Base-by-base conservation (phyloP, 1,284 basidiomycete species). In the Marasmius oreades region DNA sequence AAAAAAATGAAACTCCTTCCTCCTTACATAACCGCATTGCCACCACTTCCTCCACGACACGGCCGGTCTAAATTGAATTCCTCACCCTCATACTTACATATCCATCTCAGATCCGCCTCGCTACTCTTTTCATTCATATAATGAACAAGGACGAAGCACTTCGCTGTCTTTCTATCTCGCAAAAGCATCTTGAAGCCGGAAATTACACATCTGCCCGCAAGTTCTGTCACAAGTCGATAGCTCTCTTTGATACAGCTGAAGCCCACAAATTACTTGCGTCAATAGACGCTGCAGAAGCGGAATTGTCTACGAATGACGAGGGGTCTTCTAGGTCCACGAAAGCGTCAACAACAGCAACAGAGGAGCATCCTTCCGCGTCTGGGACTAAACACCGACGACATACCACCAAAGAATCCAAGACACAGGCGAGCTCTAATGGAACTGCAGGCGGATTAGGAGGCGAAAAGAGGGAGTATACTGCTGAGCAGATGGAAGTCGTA, bases 91-190 rank as follows among this genome's bases (percentile, higher is more conserved):
- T 31, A 14, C 10, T 26, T 26, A 31, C 16, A 18, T 33, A n/a
- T 50, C 47, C 16, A 2, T 46, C 20, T 7, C 23, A 11, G 12
- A 8, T 33, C 18, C 26, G 26, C 28, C 4, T 33, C 47, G 23
- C 11, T 39, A 3, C 39, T 20, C 14, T 42, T 42, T 42, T 42
- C 39, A 42, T 42, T 42, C 16, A 18, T 16, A 42, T 20, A 20
- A 89, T 88, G 71, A 94, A 95, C 78, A 92, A 85, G 65, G 92
- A 95, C 67, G 93, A 95, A 71, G 92, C 92, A 26, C 71, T 89
- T 55, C 86, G 90, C 65, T 92, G 90, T 67, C 79, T 95, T 52
- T 68, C 74, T 48, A 90, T 95, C 59, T 88, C 93, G 11, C 85
- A 86, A 68, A 83, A 81, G 64, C 86, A 94, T 69, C 78, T 82